Conservation (phyloP, 805 yeast species). For the Nakazawaea wickerhamii region DNA sequence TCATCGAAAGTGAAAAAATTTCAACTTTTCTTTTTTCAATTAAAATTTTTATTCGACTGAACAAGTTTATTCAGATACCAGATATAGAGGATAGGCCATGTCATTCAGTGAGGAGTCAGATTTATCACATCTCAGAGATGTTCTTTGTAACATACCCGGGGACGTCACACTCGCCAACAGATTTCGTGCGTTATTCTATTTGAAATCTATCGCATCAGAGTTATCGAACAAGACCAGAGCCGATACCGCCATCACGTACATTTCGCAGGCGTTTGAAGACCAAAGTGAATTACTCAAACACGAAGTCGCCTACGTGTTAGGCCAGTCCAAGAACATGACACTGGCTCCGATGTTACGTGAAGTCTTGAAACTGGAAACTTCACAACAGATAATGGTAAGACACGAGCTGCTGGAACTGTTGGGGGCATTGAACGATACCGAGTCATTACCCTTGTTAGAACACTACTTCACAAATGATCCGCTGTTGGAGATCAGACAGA, state of each 20-base stretch:
- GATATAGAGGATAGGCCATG: not conserved
- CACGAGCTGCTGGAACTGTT: conserved; percentile 99
- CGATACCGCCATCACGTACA: conserved; percentile 66
- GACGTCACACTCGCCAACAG: conserved; percentile 74
- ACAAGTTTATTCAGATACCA: not conserved
- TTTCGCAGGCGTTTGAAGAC: conserved; percentile 77
- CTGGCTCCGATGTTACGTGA: conserved; percentile 73
- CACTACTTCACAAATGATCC: conserved; percentile 71
- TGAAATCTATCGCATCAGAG: conserved; percentile 82
- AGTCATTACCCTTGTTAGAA: conserved; percentile 60
- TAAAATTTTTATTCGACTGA: not conserved
- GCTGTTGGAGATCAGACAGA: conserved; percentile 80
- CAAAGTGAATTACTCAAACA: conserved; percentile 89
- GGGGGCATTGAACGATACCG: conserved; percentile 87
- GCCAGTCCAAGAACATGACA: conserved; percentile 82
- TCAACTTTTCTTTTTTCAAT: not conserved
- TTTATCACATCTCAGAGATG: conserved; percentile 68
- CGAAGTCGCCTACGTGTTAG: conserved; percentile 95
- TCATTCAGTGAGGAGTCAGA: conserved; percentile 22
- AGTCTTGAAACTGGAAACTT: conserved; percentile 52
- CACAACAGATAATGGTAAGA: conserved; percentile 93
- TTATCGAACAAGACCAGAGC: conserved; percentile 49
- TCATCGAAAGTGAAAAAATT: not conserved
- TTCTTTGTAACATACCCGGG: conserved; percentile 61
- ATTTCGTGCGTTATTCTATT: conserved; percentile 89